A percentile compares a stretch with the other conserved stretches of the same genome.
phyloP scores from a whole-genome alignment of 805 yeast genomes.

The Lipomyces yamanashiensis region DNA sequence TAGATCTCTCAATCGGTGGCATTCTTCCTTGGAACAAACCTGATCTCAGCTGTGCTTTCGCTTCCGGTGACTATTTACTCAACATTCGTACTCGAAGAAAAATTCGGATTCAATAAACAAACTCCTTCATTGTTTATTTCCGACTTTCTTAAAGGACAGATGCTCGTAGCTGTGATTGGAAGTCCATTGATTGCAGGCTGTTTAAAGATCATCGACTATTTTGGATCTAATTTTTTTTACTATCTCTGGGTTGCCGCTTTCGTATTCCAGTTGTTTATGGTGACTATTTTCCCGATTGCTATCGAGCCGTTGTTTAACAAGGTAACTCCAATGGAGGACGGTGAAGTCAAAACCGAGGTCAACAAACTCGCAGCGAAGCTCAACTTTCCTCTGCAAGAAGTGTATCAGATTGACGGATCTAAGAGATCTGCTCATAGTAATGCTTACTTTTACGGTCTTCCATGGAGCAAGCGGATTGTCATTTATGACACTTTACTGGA shows the following conservation, averaged over 20 bases:
- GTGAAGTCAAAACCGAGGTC: constrained; percentile 81
- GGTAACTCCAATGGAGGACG: constrained; percentile 85
- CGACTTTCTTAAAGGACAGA: constrained; percentile 68
- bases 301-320: constrained; percentile 94
- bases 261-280: constrained; percentile 69
- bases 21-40: constrained; percentile 58
- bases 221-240: constrained; percentile 79
- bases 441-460: constrained; percentile 94
- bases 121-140: constrained; percentile 72
- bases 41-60: constrained; percentile 57
- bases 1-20: constrained; percentile 70
- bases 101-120: constrained; percentile 89
- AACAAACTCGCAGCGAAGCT: constrained; percentile 76
- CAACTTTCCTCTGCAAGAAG: constrained; percentile 82
- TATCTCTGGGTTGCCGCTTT: constrained; percentile 77
- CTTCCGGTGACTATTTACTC: constrained; percentile 76
- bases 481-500: constrained; percentile 88
- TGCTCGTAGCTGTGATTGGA: constrained; percentile 63
- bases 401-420: constrained; percentile 95
- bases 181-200: constrained; percentile 75
- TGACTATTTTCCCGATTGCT: constrained; percentile 72
- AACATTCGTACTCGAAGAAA: constrained; percentile 88
- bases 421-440: constrained; percentile 95
- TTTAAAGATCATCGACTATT: constrained; percentile 77
- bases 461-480: constrained; percentile 96